Percentiles rank a stretch among this genome's conserved stretches.
Evolutionary conservation across 2,329 filamentous ascomycete genomes (phyloP).

Genomic region (Salinomyces thailandicus): DNA sequence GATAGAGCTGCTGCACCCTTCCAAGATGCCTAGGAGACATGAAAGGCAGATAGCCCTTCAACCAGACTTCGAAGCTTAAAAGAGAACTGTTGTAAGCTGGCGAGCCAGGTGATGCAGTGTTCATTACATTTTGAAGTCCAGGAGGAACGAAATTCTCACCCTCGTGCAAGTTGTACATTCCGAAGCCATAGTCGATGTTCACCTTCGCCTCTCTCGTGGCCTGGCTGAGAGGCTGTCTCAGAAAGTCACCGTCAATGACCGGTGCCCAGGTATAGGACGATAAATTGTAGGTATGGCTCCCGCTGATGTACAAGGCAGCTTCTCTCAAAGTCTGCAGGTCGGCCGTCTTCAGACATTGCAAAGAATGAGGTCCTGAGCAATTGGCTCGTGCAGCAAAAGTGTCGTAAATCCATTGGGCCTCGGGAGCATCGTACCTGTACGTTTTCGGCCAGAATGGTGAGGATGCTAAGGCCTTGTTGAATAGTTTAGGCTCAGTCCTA

Average conservation of each 20-base stretch:
- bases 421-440: slow-evolving; percentile 40
- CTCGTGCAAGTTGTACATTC: slow-evolving; percentile 54
- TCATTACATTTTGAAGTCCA: slow-evolving; percentile 31
- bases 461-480: slow-evolving; percentile 41
- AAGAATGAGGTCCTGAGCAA: slow-evolving; percentile 37
- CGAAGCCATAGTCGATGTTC: slow-evolving; percentile 39
- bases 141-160: slow-evolving; percentile 52
- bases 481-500: slow-evolving; percentile 33
- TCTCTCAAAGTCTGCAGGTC: slow-evolving; percentile 45
- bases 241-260: slow-evolving; percentile 47
- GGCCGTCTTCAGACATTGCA: slow-evolving; percentile 45
- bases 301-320: slow-evolving; percentile 41
- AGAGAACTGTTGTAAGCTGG: slow-evolving; percentile 40
- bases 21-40: slow-evolving; percentile 33
- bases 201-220: slow-evolving; percentile 31
- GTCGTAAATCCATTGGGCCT: slow-evolving; percentile 44
- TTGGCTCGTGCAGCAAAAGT: slow-evolving; percentile 38
- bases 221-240: slow-evolving; percentile 38
- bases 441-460: slow-evolving; percentile 52
- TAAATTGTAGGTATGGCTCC: slow-evolving; percentile 43
- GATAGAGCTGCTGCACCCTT: slow-evolving; percentile 39
- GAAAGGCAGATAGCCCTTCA: slow-evolving; percentile 43
- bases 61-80: slow-evolving; percentile 43
- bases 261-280: slow-evolving; percentile 51
- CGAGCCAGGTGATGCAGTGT: slow-evolving; percentile 18